Evolutionary conservation across 306 rosid genomes (phyloP).

Genomic region (Cucurbita maxima): DNA sequence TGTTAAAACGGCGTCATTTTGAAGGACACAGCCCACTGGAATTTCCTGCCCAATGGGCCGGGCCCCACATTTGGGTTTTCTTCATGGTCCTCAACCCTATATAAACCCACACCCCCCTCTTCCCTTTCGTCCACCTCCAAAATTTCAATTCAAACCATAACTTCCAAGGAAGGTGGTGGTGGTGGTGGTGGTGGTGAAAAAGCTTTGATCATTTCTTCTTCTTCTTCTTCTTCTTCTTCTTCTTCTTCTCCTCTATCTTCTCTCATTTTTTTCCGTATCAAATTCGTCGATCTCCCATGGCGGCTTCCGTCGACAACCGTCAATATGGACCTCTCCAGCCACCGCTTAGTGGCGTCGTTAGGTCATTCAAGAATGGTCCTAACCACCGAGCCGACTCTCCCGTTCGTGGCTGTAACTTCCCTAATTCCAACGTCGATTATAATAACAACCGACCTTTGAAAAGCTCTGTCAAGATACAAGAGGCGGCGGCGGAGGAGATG

Average conservation of each 20-base stretch:
- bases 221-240: too few species aligned
- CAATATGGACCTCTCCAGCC: slow-evolving; percentile 19
- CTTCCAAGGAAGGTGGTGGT: neutral
- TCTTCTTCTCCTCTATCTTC: too few species aligned
- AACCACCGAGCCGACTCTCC: slow-evolving; percentile 16
- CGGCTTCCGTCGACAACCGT: slow-evolving; percentile 51
- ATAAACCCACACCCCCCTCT: neutral
- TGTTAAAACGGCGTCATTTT: neutral
- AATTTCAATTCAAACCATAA: neutral
- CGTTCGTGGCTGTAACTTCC: slow-evolving; percentile 6
- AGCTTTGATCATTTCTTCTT: too few species aligned
- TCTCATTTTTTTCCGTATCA: too few species aligned
- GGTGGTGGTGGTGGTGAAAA: too few species aligned
- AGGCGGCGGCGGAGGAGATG: neutral
- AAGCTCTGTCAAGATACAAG: neutral
- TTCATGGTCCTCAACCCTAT: neutral
- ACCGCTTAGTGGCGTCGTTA: slow-evolving; percentile 21
- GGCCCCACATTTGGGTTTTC: neutral
- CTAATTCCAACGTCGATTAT: neutral
- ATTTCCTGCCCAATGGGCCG: neutral
- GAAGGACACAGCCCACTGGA: neutral
- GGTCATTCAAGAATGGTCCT: slow-evolving; percentile 20
- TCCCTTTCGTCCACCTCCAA: neutral
- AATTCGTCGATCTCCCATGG: slow-evolving; percentile 19
- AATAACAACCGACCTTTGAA: slow-evolving; percentile 1